phyloP scores from a whole-genome alignment of 768 basidiomycete genomes.

The Mycena epipterygia region DNA sequence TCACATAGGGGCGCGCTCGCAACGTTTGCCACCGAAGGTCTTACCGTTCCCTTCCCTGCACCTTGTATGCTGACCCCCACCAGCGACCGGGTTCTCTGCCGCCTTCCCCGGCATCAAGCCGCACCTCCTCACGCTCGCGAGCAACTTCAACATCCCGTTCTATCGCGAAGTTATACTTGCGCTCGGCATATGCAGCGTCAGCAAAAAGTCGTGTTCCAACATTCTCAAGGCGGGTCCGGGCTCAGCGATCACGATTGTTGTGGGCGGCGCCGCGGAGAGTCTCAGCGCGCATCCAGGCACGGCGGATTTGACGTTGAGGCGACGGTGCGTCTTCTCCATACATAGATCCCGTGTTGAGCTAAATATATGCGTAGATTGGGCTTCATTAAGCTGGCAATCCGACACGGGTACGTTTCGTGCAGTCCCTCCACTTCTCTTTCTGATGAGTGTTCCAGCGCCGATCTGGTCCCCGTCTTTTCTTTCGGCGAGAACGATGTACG shows the following conservation, averaged over 20 bases:
- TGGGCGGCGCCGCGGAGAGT: conserved; percentile 97
- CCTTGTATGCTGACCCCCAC: neutral
- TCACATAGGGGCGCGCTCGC: conserved; percentile 86
- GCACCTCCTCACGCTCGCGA: conserved; percentile 90
- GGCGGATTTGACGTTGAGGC: conserved; percentile 86
- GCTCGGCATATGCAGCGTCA: conserved; percentile 93
- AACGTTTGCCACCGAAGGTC: conserved; percentile 96
- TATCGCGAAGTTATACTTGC: conserved; percentile 93
- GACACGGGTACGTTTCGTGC: conserved; percentile 74
- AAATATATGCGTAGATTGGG: conserved; percentile 71
- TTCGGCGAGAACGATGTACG: conserved; percentile 98
- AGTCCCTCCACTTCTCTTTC: conserved; percentile 6
- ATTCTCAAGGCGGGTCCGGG: conserved; percentile 78
- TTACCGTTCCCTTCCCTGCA: conserved; percentile 5
- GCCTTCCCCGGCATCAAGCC: conserved; percentile 93
- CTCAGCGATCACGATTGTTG: conserved; percentile 91
- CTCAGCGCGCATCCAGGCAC: conserved; percentile 97
- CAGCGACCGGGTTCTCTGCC: conserved; percentile 91
- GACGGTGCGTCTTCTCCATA: conserved; percentile 63
- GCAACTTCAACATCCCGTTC: conserved; percentile 93
- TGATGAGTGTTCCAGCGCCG: conserved; percentile 69
- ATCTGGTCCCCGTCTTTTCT: conserved; percentile 96
- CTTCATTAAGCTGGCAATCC: conserved; percentile 95
- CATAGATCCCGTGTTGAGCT: neutral
- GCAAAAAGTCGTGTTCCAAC: conserved; percentile 90